Conservation (phyloP, 306 rosid genomes). For the Rosa rugosa region DNA sequence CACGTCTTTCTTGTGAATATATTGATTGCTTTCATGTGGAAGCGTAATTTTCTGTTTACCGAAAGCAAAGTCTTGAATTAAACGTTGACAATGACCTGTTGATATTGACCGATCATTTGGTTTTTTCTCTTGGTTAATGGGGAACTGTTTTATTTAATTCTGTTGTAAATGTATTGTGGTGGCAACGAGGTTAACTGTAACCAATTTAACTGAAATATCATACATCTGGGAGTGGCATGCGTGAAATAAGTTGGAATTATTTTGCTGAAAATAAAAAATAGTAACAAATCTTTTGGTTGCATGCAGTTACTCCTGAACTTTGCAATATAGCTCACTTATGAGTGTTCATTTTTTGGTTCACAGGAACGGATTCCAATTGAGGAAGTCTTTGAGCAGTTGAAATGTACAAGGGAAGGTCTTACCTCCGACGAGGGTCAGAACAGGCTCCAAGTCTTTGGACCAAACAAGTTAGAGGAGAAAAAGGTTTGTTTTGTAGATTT, state of each 20-base stretch:
- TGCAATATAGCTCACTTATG: neutral
- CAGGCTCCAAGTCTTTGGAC: constrained; percentile 92
- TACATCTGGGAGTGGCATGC: neutral
- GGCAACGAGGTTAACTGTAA: neutral
- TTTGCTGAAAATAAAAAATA: neutral
- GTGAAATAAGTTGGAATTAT: neutral
- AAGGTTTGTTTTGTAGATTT: constrained; percentile 39
- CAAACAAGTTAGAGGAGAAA: constrained; percentile 97
- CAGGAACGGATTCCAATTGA: constrained; percentile 89
- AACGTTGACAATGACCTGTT: neutral
- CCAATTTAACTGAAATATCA: neutral
- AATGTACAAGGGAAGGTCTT: constrained; percentile 80
- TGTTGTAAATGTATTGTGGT: neutral
- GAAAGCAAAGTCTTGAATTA: neutral
- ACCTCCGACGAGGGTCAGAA: constrained; percentile 77
- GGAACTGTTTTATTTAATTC: neutral
- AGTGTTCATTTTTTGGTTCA: neutral
- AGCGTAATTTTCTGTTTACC: neutral
- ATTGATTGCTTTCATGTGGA: constrained; percentile 3
- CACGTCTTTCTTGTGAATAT: neutral
- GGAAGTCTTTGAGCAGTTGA: constrained; percentile 91
- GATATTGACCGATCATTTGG: neutral
- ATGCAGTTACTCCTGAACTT: neutral
- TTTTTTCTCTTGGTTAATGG: neutral
- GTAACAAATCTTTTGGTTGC: constrained; percentile 1